phyloP scores from a whole-genome alignment of 2,329 filamentous ascomycete genomes.

The Fusarium verticillioides region DNA sequence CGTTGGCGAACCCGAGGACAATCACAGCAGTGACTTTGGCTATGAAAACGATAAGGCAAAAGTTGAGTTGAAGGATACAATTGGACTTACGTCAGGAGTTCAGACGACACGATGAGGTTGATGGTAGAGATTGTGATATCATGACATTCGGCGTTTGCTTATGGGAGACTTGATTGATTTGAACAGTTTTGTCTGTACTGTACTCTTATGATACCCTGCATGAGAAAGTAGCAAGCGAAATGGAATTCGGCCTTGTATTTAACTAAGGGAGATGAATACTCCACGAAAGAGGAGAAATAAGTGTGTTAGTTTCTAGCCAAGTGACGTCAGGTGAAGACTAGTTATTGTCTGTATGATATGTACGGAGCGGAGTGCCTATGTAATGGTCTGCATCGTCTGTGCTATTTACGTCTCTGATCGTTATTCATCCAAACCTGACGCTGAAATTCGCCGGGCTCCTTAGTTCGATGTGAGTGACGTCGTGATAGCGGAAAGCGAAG shows the following conservation, averaged over 20 bases:
- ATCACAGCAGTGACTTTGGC: constrained; percentile 44
- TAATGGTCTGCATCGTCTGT: constrained; percentile 4
- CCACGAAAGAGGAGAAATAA: constrained; percentile 1
- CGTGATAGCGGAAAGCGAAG: constrained; percentile 17
- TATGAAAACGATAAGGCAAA: constrained; percentile 54
- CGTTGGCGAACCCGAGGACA: constrained; percentile 48
- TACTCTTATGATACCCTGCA: constrained; percentile 43
- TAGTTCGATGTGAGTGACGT: constrained; percentile 17
- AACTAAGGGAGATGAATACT: constrained; percentile 14
- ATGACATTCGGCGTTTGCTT: constrained; percentile 24
- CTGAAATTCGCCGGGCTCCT: constrained; percentile 5
- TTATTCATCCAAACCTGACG: constrained; percentile 11
- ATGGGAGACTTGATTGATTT: constrained; percentile 20
- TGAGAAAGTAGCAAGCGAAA: constrained; percentile 36
- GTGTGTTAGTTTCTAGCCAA: background rate
- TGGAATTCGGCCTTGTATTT: constrained; percentile 25
- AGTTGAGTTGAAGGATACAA: constrained; percentile 53
- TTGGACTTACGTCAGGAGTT: constrained; percentile 45
- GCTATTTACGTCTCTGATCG: constrained; percentile 3
- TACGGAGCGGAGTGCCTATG: background rate
- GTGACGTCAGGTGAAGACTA: constrained; percentile 28
- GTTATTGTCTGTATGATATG: background rate
- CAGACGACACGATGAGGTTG: constrained; percentile 21
- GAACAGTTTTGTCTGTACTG: constrained; percentile 22
- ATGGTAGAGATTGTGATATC: constrained; percentile 7